Base-by-base conservation (phyloP, 202 grass and related monocot genomes). In the Elaeis oleifera region DNA sequence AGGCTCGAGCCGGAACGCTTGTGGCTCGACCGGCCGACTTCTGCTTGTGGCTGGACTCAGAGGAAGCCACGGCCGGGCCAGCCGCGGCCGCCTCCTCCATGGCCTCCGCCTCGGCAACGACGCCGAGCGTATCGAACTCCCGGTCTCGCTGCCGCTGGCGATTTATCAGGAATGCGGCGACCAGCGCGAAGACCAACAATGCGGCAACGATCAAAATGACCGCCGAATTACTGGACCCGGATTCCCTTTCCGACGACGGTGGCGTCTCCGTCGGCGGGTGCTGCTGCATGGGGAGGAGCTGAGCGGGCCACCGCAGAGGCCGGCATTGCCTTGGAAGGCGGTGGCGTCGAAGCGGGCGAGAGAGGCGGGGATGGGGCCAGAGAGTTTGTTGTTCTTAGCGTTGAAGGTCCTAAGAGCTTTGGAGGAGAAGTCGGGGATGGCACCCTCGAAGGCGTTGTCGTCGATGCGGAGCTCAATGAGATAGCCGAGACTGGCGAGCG, bases 391-490 rank as follows among this genome's bases (percentile, higher is more conserved):
- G 56, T 83, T 24, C 0, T 76, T 83, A 3, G 71, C 73, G 22
- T 90, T 80, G 54, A 86, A 75, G 3, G 15, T 16, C 64, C 54
- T 61, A 18, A 86, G 82, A 23, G 79, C 68, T 1, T 54, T 8
- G 19, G 67, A 69, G 2, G 80, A 61, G 16, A 1, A 3, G 0
- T 24, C 0, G 19, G 87, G 83, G 6, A 90, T 28, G 22, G 58
- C 3, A 0, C 87, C 87, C 1, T 83, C 79, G 56, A 90, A 77
- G 31, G 5, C 57, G 74, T 90, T 90, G 76, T 56, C 49, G 1
- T 90, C 82, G 17, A 90, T 76, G 49, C 82, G 87, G 53, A 90
- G 72, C 79, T 86, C 87, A 0, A 69, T 56, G 66, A 83, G 79
- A 13, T 73, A 66, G 11, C 73, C 56, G 6, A 70, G 74, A 18